A percentile compares a stretch with the other conserved stretches of the same genome.
phyloP scores from a whole-genome alignment of 2,329 filamentous ascomycete species.

The Dactylellina parvicollis region DNA sequence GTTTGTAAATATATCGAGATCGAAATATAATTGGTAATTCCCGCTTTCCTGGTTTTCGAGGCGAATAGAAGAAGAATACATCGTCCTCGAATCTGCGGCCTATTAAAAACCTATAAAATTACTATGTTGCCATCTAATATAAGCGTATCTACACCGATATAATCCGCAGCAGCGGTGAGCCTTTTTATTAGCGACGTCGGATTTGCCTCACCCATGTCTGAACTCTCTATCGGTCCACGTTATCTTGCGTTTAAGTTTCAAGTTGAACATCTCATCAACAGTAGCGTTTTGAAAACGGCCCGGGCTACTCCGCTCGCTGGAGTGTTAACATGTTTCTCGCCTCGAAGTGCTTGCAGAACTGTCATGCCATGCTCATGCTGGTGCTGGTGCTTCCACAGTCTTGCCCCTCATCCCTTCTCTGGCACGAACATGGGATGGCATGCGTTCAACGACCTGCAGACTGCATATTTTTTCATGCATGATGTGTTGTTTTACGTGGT shows the following conservation, averaged over 20 bases:
- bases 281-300: slow-evolving; percentile 3
- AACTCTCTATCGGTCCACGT: slow-evolving; percentile 39
- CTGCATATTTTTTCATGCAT: slow-evolving; percentile 53
- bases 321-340: neutral
- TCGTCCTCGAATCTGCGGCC: neutral
- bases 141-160: neutral
- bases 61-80: neutral
- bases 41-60: too few species aligned
- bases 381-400: neutral
- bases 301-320: slow-evolving; percentile 13
- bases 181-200: slow-evolving; percentile 17
- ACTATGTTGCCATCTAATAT: neutral
- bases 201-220: slow-evolving; percentile 15
- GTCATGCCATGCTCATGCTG: slow-evolving; percentile 14
- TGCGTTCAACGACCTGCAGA: slow-evolving; percentile 19
- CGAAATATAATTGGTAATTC: neutral
- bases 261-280: slow-evolving; percentile 13
- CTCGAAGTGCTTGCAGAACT: slow-evolving; percentile 20
- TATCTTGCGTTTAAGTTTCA: slow-evolving; percentile 33
- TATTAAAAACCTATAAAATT: neutral
- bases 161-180: neutral
- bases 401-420: slow-evolving; percentile 10
- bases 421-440: slow-evolving; percentile 4
- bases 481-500: slow-evolving; percentile 54
- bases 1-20: neutral